Evolutionary conservation across 805 yeast species (phyloP).

Genomic region (Candida loeiensis): DNA sequence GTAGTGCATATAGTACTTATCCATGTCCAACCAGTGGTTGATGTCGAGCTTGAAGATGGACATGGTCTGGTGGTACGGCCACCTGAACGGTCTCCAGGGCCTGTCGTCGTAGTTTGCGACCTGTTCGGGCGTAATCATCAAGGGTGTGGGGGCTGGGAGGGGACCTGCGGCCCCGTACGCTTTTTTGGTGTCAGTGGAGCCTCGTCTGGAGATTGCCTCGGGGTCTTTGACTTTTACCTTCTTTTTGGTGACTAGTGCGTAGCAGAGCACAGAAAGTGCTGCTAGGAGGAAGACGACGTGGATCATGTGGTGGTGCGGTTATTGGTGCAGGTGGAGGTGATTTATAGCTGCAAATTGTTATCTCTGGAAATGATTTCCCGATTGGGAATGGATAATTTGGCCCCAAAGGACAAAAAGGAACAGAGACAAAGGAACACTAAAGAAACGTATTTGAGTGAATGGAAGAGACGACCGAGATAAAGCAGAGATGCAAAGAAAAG

Average conservation of each 20-base stretch:
- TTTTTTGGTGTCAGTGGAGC: too few species aligned
- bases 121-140: constrained; percentile 63
- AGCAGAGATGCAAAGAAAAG: too few species aligned
- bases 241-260: neutral
- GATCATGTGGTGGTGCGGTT: neutral
- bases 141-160: constrained; percentile 51
- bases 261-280: constrained; percentile 1
- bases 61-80: constrained; percentile 83
- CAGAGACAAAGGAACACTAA: too few species aligned
- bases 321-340: neutral
- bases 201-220: too few species aligned
- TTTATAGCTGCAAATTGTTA: constrained; percentile 5
- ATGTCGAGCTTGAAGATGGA: constrained; percentile 66
- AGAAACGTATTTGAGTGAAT: too few species aligned
- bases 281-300: neutral
- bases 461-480: too few species aligned
- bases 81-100: constrained; percentile 78
- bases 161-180: constrained; percentile 12
- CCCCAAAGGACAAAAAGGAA: neutral
- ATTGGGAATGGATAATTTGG: constrained; percentile 4
- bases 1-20: constrained; percentile 66
- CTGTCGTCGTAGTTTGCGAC: constrained; percentile 64
- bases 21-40: constrained; percentile 79
- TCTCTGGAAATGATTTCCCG: constrained; percentile 7
- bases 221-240: constrained; percentile 4